Evolutionary conservation across 805 yeast species (phyloP), one percentile per base, ranked within the genome.

Genomic region (Ascoidea rubescens): DNA sequence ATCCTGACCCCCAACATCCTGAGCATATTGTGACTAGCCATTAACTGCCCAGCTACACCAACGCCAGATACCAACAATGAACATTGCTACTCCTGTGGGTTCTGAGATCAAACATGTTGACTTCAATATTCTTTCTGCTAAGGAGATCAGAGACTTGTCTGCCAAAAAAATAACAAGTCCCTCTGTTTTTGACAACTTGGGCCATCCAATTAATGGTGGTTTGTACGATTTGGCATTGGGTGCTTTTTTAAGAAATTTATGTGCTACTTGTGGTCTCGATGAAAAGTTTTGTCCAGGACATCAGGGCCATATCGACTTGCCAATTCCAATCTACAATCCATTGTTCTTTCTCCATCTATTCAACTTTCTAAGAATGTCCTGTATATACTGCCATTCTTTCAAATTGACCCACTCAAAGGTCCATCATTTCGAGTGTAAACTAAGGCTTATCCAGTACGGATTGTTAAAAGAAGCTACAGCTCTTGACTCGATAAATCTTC

Each of bases 211-310:
- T 51, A 75, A 84, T 46, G 90, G 93, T 55, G 99, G 99, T 67
- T 72, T 93, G 42, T 93, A 93, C 62, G 99, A 93, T 68, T 75
- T 91, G 56, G 81, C 96, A n/a, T 71, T 93, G 46, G 99, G 99
- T 58, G 98, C 99, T 0, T 93, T 89, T 62, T 72, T 88, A 56
- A 77, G 83, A 62, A 87, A 91, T 65, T 74, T 86, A 54, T 89
- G 99, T 78, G 77, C 93, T 28, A 91, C 98, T 1, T 93, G 99
- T 77, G 96, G 98, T 17, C 73, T 91, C 56, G 96, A 90, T 65
- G 97, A 91, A 59, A 81, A 84, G 63, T 82, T 79, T 60, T 93
- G 99, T 71, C 97, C 97, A 4, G 99, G 99, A 48, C 99, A 93
- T 67, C 88, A 89, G 67, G 99, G 99, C 55, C 99, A 93, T 67